Percentiles rank a stretch among this genome's conserved stretches.
Evolutionary conservation across 805 yeast species (phyloP).

Genomic region (Nakazawaea wickerhamii): DNA sequence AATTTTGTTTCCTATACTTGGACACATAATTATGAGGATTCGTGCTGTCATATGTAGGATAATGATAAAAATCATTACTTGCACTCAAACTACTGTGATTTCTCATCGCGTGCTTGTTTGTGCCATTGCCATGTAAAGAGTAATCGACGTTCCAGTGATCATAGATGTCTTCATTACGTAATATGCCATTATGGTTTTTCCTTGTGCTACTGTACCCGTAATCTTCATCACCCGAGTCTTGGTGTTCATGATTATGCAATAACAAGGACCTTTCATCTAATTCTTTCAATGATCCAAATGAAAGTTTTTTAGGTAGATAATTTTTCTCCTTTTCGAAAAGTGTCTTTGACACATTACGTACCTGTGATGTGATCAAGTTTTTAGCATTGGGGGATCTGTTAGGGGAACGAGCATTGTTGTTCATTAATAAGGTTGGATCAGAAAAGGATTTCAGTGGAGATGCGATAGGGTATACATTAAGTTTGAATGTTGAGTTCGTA

Average conservation of each 20-base stretch:
- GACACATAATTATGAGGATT: conserved; percentile 13
- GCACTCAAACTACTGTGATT: background rate
- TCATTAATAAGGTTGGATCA: background rate
- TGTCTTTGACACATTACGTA: conserved; percentile 11
- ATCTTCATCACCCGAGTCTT: conserved; percentile 3
- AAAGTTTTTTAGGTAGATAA: conserved; percentile 11
- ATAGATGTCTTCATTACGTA: background rate
- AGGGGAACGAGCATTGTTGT: background rate
- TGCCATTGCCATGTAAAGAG: background rate
- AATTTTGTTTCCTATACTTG: conserved; percentile 4
- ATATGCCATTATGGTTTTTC: background rate
- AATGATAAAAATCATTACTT: conserved; percentile 5
- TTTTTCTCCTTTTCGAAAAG: conserved; percentile 8
- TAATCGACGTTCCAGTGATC: background rate
- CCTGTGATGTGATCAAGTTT: conserved; percentile 10
- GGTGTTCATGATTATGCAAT: background rate
- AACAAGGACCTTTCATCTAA: conserved; percentile 3
- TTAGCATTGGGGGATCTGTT: background rate
- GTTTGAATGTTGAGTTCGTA: conserved; percentile 10
- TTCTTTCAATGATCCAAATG: conserved; percentile 10
- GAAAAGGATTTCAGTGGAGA: conserved; percentile 2
- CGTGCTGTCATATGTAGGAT: conserved; percentile 10
- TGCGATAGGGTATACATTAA: background rate
- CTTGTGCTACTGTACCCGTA: background rate
- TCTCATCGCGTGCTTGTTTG: background rate